Evolutionary conservation across 768 basidiomycete species (phyloP).

Genomic region (Mycena indigotica): DNA sequence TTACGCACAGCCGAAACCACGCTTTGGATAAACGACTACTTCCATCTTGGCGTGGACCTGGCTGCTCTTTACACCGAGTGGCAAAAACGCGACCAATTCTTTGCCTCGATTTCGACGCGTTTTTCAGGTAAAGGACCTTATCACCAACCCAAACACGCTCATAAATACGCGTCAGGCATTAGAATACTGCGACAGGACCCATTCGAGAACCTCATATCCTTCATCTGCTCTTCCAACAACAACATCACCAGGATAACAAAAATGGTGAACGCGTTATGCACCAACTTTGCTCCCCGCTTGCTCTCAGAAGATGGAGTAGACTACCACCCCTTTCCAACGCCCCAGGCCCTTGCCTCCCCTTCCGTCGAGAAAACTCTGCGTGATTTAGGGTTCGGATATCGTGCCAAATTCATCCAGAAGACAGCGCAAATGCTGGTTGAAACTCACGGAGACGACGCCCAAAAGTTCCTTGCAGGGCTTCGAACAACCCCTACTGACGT

Average conservation of each 20-base stretch:
- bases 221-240: conserved; percentile 98
- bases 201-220: conserved; percentile 96
- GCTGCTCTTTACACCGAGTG: conserved; percentile 73
- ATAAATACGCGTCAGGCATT: conserved; percentile 9
- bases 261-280: conserved; percentile 86
- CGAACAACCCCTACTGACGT: conserved; percentile 50
- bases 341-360: conserved; percentile 62
- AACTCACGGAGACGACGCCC: conserved; percentile 53
- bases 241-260: conserved; percentile 93
- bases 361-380: conserved; percentile 68
- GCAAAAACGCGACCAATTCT: conserved; percentile 73
- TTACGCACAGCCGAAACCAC: conserved; percentile 65
- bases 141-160: background rate
- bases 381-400: conserved; percentile 90
- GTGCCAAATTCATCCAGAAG: conserved; percentile 84
- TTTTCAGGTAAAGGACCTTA: conserved; percentile 66
- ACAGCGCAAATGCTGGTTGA: conserved; percentile 80
- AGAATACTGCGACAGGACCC: conserved; percentile 77
- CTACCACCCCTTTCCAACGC: conserved; percentile 87
- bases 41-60: conserved; percentile 82
- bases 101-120: conserved; percentile 59
- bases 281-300: conserved; percentile 71
- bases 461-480: conserved; percentile 61
- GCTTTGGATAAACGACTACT: conserved; percentile 81
- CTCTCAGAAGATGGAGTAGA: conserved; percentile 42